Conservation (phyloP, 1,284 basidiomycete genomes). For the Hymenochaete sp. region DNA sequence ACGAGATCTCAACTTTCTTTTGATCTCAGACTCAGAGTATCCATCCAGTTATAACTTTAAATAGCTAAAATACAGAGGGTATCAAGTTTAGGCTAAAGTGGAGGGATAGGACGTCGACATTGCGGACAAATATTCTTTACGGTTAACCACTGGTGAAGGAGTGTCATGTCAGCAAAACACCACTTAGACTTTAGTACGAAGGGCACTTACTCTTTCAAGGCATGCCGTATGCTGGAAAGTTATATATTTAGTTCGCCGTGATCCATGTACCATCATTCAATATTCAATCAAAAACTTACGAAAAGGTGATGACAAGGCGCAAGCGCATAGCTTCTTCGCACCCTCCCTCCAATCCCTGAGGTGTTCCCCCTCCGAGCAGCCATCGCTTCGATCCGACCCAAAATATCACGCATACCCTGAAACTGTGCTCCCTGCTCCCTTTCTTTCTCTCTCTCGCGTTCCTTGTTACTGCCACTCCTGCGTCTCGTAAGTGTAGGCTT, state of each 20-base stretch:
- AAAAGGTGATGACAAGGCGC: slow-evolving; percentile 88
- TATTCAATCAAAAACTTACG: slow-evolving; percentile 38
- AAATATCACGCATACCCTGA: slow-evolving; percentile 35
- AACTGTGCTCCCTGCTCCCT: slow-evolving; percentile 23
- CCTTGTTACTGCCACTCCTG: slow-evolving; percentile 21
- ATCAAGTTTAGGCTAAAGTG: no score
- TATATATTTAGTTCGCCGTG: slow-evolving; percentile 6
- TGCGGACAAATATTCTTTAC: slow-evolving; percentile 93
- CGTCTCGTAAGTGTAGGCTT: slow-evolving; percentile 21
- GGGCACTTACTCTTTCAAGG: slow-evolving; percentile 51
- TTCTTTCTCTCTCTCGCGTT: slow-evolving; percentile 26
- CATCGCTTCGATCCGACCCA: slow-evolving; percentile 26
- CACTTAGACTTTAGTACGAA: slow-evolving; percentile 16
- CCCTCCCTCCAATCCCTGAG: slow-evolving; percentile 29
- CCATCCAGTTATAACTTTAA: no score
- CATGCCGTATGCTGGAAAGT: slow-evolving; percentile 68
- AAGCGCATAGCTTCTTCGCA: slow-evolving; percentile 68
- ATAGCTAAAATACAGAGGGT: no score
- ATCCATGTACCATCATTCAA: not conserved
- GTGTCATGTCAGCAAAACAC: slow-evolving; percentile 17
- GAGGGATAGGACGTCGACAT: slow-evolving; percentile 72
- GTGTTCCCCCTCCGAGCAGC: slow-evolving; percentile 20
- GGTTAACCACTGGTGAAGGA: slow-evolving; percentile 61
- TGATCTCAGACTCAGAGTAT: no score
- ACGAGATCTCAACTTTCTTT: no score